phyloP scores from a whole-genome alignment of 148 eudicot genomes.

The Oxyria digyna region DNA sequence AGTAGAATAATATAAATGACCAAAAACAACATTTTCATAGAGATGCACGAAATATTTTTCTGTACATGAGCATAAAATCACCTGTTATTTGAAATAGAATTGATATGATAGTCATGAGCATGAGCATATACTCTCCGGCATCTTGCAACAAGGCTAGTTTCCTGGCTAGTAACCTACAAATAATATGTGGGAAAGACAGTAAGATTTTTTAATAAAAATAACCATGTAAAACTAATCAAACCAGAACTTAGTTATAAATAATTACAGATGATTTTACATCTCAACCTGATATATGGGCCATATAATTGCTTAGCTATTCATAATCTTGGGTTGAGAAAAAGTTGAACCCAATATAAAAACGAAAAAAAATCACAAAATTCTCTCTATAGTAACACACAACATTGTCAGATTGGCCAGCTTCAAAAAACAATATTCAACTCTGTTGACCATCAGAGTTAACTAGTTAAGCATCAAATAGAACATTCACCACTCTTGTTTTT shows the following conservation, averaged over 20 bases:
- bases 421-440: background rate
- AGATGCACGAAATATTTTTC: background rate
- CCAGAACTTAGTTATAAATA: background rate
- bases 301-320: background rate
- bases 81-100: conserved; percentile 82
- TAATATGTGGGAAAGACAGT: background rate
- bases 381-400: background rate
- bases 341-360: background rate
- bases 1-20: background rate
- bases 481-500: background rate
- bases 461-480: background rate
- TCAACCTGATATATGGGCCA: background rate
- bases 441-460: background rate
- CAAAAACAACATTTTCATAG: background rate
- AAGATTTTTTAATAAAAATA: background rate
- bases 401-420: background rate
- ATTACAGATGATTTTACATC: background rate
- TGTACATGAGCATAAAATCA: conserved; percentile 4
- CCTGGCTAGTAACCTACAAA: conserved; percentile 54
- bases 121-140: conserved; percentile 80
- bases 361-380: background rate
- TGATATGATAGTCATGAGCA: conserved; percentile 82
- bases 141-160: conserved; percentile 68
- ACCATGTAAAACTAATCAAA: background rate
- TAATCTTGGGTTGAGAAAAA: background rate